phyloP scores from a whole-genome alignment of 2,329 filamentous ascomycete species.

The Phyllachora maydis region DNA sequence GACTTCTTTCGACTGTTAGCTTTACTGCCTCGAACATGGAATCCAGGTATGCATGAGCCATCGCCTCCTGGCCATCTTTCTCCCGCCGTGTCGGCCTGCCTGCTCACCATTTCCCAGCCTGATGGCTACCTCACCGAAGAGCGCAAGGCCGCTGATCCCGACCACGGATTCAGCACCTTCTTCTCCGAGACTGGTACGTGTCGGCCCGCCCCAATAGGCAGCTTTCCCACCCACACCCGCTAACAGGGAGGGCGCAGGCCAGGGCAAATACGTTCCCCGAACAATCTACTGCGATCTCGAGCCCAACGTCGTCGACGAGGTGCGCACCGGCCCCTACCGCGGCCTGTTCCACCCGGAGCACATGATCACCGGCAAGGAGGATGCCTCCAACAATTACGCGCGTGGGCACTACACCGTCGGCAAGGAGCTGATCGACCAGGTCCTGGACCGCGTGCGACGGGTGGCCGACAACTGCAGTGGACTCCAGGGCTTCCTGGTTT shows the following conservation, averaged over 20 bases:
- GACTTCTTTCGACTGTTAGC: constrained; percentile 27
- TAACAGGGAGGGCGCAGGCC: too few species aligned
- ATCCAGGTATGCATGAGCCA: constrained; percentile 58
- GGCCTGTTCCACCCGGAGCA: constrained; percentile 96
- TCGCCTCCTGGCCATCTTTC: not conserved
- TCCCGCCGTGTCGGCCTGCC: too few species aligned
- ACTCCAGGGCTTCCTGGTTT: constrained; percentile 97
- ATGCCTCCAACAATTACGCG: constrained; percentile 99
- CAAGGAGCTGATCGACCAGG: constrained; percentile 97
- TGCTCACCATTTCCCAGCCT: too few species aligned
- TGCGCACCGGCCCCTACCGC: constrained; percentile 92
- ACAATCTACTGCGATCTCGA: constrained; percentile 99
- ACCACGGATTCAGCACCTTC: constrained; percentile 99
- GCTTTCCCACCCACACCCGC: too few species aligned
- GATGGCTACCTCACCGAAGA: constrained; percentile 98
- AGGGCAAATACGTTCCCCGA: constrained; percentile 97
- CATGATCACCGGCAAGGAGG: constrained; percentile 99
- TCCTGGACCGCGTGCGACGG: constrained; percentile 91
- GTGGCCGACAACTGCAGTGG: constrained; percentile 96
- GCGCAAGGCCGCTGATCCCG: constrained; percentile 79
- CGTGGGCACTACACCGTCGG: constrained; percentile 99
- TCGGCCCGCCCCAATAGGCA: too few species aligned
- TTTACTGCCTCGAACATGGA: constrained; percentile 99
- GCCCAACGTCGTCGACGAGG: constrained; percentile 98
- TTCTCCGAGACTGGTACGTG: constrained; percentile 93